Percentiles rank a stretch among this genome's conserved stretches.
Evolutionary conservation across 2,329 filamentous ascomycete species (phyloP).

Genomic region (Cercospora zeae-maydis): DNA sequence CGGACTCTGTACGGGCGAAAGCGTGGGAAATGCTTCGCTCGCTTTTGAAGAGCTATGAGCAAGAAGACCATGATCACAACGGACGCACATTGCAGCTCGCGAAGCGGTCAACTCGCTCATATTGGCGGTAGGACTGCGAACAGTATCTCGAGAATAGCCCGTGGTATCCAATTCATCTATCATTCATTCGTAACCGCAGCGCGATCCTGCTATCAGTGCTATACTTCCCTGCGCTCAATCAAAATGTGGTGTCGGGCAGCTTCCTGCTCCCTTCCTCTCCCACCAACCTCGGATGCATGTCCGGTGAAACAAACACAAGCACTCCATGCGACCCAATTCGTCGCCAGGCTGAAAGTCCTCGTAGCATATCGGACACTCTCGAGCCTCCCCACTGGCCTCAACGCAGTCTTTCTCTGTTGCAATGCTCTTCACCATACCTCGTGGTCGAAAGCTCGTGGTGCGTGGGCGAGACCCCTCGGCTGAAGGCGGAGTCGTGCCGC

Average conservation of each 20-base stretch:
- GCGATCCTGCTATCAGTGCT: neutral
- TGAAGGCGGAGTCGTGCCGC: slow-evolving; percentile 16
- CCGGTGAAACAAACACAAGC: slow-evolving; percentile 62
- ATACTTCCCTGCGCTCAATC: neutral
- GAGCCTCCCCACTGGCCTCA: slow-evolving; percentile 46
- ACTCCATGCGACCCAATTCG: slow-evolving; percentile 58
- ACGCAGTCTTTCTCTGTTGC: slow-evolving; percentile 63
- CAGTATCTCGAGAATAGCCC: neutral
- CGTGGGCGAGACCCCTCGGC: slow-evolving; percentile 23
- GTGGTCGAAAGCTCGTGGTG: slow-evolving; percentile 35
- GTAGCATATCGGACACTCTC: slow-evolving; percentile 63
- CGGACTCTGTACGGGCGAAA: neutral
- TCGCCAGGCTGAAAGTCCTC: slow-evolving; percentile 61
- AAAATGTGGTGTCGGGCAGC: slow-evolving; percentile 52
- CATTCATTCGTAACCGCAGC: neutral
- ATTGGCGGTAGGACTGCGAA: neutral
- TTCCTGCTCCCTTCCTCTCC: slow-evolving; percentile 52
- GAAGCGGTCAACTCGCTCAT: too few species aligned
- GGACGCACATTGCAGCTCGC: neutral
- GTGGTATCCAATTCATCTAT: neutral
- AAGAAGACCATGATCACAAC: too few species aligned
- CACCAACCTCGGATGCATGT: slow-evolving; percentile 60
- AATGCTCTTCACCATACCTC: slow-evolving; percentile 50
- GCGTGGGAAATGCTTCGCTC: neutral
- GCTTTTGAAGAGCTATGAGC: neutral